Evolutionary conservation across 176 grass and related monocot species (phyloP).

Genomic region (Triticum dicoccoides): DNA sequence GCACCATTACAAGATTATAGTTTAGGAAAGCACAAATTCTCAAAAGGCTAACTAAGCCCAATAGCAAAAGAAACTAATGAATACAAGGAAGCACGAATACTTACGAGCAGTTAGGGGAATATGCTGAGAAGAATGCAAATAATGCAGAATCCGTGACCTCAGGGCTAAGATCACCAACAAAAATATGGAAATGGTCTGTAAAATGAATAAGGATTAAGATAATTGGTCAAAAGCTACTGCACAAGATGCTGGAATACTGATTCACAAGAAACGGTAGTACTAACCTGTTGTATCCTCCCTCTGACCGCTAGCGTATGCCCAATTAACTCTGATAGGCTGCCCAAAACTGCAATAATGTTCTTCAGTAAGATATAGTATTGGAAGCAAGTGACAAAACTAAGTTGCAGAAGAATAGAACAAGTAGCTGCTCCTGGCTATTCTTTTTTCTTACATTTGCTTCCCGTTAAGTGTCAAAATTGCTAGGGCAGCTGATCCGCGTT

Average conservation of each 20-base stretch:
- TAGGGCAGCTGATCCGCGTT: slow-evolving; percentile 72
- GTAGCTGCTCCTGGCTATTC: neutral
- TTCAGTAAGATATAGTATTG: neutral
- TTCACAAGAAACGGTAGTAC: neutral
- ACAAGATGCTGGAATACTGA: slow-evolving; percentile 2
- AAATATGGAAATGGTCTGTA: slow-evolving; percentile 77
- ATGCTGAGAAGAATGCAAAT: slow-evolving; percentile 76
- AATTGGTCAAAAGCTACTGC: neutral
- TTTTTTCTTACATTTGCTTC: slow-evolving; percentile 64
- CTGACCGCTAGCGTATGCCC: slow-evolving; percentile 85
- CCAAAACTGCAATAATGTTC: slow-evolving; percentile 60
- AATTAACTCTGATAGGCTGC: slow-evolving; percentile 81
- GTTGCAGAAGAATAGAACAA: neutral
- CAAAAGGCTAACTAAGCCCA: neutral
- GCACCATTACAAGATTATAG: neutral
- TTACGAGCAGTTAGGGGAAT: slow-evolving; percentile 74
- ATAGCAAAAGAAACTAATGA: neutral
- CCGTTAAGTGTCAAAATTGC: slow-evolving; percentile 82
- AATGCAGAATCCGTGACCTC: slow-evolving; percentile 83
- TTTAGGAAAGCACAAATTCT: neutral
- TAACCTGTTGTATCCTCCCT: slow-evolving; percentile 85
- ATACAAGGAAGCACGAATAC: slow-evolving; percentile 9
- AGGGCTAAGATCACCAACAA: slow-evolving; percentile 88
- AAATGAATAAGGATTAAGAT: slow-evolving; percentile 14
- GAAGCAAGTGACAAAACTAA: neutral